Evolutionary conservation across 371 early-diverging fungal genomes (phyloP).

Genomic region (Coemansia linderi): DNA sequence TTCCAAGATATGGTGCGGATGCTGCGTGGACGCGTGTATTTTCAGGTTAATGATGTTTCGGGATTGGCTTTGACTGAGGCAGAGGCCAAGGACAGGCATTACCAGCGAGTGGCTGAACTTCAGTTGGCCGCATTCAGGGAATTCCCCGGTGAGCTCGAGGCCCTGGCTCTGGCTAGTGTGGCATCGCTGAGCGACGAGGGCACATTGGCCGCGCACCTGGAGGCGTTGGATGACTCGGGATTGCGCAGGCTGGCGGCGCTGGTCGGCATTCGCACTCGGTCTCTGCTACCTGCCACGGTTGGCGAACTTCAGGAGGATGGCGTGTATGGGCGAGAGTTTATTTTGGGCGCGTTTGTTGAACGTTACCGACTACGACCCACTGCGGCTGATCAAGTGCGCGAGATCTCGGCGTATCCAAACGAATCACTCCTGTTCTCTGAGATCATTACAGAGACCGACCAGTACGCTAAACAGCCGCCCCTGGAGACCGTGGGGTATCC

Average conservation of each 20-base stretch:
- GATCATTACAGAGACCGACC: slow-evolving; percentile 24
- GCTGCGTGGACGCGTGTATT: slow-evolving; percentile 70
- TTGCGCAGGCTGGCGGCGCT: slow-evolving; percentile 9
- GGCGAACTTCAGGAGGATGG: background rate
- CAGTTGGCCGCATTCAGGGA: slow-evolving; percentile 73
- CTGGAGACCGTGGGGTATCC: slow-evolving; percentile 11
- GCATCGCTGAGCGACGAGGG: slow-evolving; percentile 53
- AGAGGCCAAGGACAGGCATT: slow-evolving; percentile 61
- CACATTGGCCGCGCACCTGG: slow-evolving; percentile 50
- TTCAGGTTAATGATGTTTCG: slow-evolving; percentile 82
- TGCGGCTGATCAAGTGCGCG: slow-evolving; percentile 71
- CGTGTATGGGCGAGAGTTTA: slow-evolving; percentile 21
- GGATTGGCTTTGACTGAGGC: slow-evolving; percentile 71
- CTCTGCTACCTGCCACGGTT: background rate
- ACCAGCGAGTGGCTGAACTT: slow-evolving; percentile 62
- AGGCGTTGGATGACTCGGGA: slow-evolving; percentile 47
- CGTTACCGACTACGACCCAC: slow-evolving; percentile 66
- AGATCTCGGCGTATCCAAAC: slow-evolving; percentile 78
- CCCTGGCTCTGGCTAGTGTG: slow-evolving; percentile 74
- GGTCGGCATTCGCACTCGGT: slow-evolving; percentile 25
- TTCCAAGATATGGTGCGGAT: slow-evolving; percentile 66
- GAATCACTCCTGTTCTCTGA: slow-evolving; percentile 64
- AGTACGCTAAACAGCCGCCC: background rate
- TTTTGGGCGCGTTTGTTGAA: slow-evolving; percentile 59
- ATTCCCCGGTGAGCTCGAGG: slow-evolving; percentile 68